A percentile compares a stretch with the other conserved stretches of the same genome.
Evolutionary conservation across 2,329 filamentous ascomycete species (phyloP).

Genomic region (Penicillium expansum): DNA sequence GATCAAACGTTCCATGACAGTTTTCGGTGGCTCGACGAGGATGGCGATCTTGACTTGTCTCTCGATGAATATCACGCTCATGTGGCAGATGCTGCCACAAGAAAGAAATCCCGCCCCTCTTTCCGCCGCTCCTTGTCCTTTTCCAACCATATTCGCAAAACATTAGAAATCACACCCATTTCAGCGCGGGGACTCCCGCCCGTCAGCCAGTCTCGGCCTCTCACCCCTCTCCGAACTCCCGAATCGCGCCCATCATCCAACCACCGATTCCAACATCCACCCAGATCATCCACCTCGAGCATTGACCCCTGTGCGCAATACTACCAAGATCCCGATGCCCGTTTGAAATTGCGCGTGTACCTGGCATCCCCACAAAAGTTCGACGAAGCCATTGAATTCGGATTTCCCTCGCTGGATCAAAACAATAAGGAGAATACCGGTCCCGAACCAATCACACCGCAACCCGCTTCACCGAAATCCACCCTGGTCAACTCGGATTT

Average conservation of each 20-base stretch:
- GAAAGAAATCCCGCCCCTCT: constrained; percentile 47
- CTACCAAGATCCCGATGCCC: constrained; percentile 86
- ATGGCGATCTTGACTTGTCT: constrained; percentile 67
- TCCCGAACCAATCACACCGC: constrained; percentile 17
- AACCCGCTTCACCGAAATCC: constrained; percentile 25
- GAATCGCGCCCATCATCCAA: constrained; percentile 41
- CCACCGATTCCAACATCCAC: constrained; percentile 53
- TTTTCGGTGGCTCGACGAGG: constrained; percentile 72
- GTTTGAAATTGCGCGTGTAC: constrained; percentile 80
- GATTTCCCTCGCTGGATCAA: constrained; percentile 63
- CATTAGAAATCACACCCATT: constrained; percentile 30
- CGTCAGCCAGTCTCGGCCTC: constrained; percentile 46
- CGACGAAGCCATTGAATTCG: constrained; percentile 91
- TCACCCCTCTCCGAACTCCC: constrained; percentile 29
- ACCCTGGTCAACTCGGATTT: constrained; percentile 46
- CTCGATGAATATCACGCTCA: constrained; percentile 70
- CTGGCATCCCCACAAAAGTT: constrained; percentile 90
- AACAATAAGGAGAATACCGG: constrained; percentile 30
- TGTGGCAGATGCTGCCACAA: constrained; percentile 48
- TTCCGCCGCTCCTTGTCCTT: constrained; percentile 72
- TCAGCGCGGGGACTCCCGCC: constrained; percentile 35
- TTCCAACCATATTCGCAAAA: constrained; percentile 60
- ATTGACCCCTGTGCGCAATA: constrained; percentile 74
- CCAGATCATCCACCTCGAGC: constrained; percentile 50
- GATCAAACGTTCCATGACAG: constrained; percentile 62